phyloP scores from a whole-genome alignment of 2,329 filamentous ascomycete genomes.

The Gnomoniopsis smithogilvyi region DNA sequence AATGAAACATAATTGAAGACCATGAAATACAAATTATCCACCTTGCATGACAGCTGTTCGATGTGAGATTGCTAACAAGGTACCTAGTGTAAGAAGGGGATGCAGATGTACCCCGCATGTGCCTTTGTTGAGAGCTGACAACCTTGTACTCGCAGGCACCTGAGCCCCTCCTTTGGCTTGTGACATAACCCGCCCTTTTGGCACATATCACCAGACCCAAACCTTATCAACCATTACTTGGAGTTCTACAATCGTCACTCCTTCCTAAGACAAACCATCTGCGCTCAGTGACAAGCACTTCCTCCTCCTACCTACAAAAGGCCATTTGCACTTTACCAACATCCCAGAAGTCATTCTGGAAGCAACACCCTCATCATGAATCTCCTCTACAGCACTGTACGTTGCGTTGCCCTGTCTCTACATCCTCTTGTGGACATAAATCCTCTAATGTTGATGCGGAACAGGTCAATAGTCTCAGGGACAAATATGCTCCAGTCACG shows the following conservation, averaged over 20 bases:
- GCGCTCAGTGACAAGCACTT: neutral
- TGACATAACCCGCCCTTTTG: neutral
- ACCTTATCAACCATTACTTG: neutral
- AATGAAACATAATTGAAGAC: no score
- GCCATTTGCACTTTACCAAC: neutral
- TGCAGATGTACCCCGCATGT: neutral
- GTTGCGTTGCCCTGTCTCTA: slow-evolving; percentile 45
- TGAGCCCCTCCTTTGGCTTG: slow-evolving; percentile 9
- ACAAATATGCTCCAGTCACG: slow-evolving; percentile 83
- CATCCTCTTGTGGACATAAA: no score
- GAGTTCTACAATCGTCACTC: neutral
- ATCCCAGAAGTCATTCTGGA: neutral
- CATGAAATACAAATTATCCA: no score
- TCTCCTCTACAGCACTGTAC: slow-evolving; percentile 5
- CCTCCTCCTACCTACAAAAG: neutral
- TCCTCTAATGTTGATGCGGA: slow-evolving; percentile 65
- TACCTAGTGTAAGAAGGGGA: no score
- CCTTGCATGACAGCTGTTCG: no score
- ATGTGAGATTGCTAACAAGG: no score
- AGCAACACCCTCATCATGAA: slow-evolving; percentile 1
- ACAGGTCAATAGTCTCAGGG: slow-evolving; percentile 78
- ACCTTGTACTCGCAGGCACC: neutral
- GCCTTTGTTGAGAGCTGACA: neutral
- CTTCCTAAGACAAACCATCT: neutral
- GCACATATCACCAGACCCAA: slow-evolving; percentile 9